Percentiles rank a stretch among this genome's conserved stretches.
Conservation (phyloP, 2,329 filamentous ascomycete species). For the Ploettnerulaceae sp. region DNA sequence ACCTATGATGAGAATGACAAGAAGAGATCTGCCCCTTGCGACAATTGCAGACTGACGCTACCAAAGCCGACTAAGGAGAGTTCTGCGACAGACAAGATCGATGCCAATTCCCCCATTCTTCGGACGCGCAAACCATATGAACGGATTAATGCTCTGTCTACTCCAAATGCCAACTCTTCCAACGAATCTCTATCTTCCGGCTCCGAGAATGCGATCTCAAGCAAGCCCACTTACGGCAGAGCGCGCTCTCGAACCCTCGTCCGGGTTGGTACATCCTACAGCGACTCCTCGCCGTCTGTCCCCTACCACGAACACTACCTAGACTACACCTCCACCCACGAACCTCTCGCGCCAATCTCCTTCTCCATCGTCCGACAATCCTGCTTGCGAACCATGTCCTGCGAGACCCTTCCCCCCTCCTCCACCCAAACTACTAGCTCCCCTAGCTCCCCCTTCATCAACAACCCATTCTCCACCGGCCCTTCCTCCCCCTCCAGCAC, state of each 20-base stretch:
- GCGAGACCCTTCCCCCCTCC: conserved; percentile 57
- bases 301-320: conserved; percentile 57
- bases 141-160: conserved; percentile 41
- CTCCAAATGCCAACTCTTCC: conserved; percentile 30
- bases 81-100: conserved; percentile 16
- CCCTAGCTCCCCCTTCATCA: conserved; percentile 39
- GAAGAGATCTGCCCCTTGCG: conserved; percentile 58
- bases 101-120: conserved; percentile 46
- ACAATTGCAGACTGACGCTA: conserved; percentile 64
- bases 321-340: conserved; percentile 65
- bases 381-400: conserved; percentile 61
- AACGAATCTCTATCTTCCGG: conserved; percentile 30
- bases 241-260: conserved; percentile 19
- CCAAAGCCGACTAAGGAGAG: conserved; percentile 43
- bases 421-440: conserved; percentile 38
- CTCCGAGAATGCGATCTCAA: conserved; percentile 24
- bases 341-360: conserved; percentile 55
- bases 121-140: conserved; percentile 57
- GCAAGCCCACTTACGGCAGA: conserved; percentile 16
- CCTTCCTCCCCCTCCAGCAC: conserved; percentile 35
- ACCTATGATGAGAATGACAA: conserved; percentile 64
- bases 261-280: conserved; percentile 25
- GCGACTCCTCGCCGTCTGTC: conserved; percentile 42
- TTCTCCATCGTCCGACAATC: conserved; percentile 64
- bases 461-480: conserved; percentile 37